Evolutionary conservation across 768 basidiomycete genomes (phyloP).

Genomic region (Clavaria fumosa): DNA sequence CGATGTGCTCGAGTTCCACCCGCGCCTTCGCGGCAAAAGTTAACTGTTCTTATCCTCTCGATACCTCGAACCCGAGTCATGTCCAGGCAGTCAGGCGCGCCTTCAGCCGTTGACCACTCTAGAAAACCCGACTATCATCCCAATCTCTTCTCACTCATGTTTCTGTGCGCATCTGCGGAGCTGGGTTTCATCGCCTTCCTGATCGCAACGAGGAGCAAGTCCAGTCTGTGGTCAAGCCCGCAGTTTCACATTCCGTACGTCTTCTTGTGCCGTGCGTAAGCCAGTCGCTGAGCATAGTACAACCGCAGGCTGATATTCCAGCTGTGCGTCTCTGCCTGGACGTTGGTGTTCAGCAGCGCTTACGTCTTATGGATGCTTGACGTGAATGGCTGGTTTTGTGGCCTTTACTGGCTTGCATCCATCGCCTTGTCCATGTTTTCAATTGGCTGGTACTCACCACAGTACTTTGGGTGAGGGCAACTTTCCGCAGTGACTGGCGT

Average conservation of each 20-base stretch:
- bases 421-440: constrained; percentile 63
- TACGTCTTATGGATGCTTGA: constrained; percentile 62
- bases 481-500: too few species aligned
- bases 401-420: too few species aligned
- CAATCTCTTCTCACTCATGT: constrained; percentile 47
- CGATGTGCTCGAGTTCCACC: too few species aligned
- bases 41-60: too few species aligned
- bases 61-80: too few species aligned
- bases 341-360: constrained; percentile 49
- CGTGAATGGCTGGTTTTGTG: constrained; percentile 44
- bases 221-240: constrained; percentile 41
- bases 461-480: constrained; percentile 63
- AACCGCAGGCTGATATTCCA: constrained; percentile 35
- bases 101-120: too few species aligned
- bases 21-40: too few species aligned
- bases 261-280: neutral
- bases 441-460: constrained; percentile 55
- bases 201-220: constrained; percentile 51
- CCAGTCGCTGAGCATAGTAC: neutral
- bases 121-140: constrained; percentile 47
- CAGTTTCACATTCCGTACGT: constrained; percentile 53
- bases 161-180: constrained; percentile 52
- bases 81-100: too few species aligned
- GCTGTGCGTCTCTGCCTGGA: constrained; percentile 59
- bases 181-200: constrained; percentile 63